phyloP scores from a whole-genome alignment of 1,284 basidiomycete genomes.

The Ganoderma sinense region DNA sequence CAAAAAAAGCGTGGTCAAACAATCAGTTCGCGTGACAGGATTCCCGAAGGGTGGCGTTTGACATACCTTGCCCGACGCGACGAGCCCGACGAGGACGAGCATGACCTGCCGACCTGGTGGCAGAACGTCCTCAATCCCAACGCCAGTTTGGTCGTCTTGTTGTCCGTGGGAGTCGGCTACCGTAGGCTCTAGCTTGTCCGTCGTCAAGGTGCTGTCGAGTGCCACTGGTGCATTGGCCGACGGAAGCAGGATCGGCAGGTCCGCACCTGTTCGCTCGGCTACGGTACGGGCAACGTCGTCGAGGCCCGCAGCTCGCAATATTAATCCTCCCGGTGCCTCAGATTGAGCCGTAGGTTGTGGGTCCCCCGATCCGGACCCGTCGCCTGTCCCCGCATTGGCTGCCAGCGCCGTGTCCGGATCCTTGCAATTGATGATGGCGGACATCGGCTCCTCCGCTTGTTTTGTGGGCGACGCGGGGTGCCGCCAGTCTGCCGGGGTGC shows the following conservation, averaged over 20 bases:
- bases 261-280: background rate
- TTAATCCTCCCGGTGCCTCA: background rate
- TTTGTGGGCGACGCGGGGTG: background rate
- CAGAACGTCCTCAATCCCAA: background rate
- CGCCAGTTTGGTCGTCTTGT: background rate
- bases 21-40: constrained; percentile 4
- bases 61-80: constrained; percentile 82
- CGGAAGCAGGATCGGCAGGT: background rate
- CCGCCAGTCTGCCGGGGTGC: background rate
- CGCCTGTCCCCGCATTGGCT: background rate
- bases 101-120: constrained; percentile 47
- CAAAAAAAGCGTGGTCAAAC: background rate
- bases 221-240: background rate
- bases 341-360: background rate
- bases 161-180: background rate
- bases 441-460: background rate
- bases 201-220: background rate
- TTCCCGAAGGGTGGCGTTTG: constrained; percentile 16
- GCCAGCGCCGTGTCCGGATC: no score
- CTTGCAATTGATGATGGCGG: no score
- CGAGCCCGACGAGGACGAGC: constrained; percentile 72
- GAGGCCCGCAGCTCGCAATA: background rate
- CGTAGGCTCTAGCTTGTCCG: background rate
- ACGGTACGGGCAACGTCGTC: background rate
- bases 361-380: no score